Evolutionary conservation across 345 rosid species (phyloP).

Genomic region (Cardamine resedifolia): DNA sequence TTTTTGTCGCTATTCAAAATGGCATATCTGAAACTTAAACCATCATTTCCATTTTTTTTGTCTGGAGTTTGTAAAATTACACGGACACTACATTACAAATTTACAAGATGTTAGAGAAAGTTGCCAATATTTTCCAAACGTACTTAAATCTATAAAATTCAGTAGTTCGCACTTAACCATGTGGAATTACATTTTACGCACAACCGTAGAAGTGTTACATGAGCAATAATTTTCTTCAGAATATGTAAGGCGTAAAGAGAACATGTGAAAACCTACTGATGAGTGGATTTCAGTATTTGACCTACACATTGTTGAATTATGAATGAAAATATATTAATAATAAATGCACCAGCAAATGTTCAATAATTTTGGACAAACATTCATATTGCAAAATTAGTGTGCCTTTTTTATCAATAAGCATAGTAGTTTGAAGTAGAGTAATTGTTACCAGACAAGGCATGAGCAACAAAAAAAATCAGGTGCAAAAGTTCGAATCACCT

Average conservation of each 20-base stretch:
- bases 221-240: background rate
- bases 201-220: background rate
- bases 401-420: background rate
- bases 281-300: background rate
- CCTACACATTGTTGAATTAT: background rate
- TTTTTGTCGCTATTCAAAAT: too few relatives aligned
- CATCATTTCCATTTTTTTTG: too few relatives aligned
- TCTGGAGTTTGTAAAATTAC: too few relatives aligned
- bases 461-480: slow-evolving; percentile 20
- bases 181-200: background rate
- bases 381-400: background rate
- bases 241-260: background rate
- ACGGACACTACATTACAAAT: too few relatives aligned
- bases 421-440: background rate
- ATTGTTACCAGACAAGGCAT: background rate
- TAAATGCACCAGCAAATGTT: slow-evolving; percentile 9
- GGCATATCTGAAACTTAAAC: too few relatives aligned
- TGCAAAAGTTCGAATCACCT: slow-evolving; percentile 5
- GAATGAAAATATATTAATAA: background rate
- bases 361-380: slow-evolving; percentile 17
- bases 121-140: background rate
- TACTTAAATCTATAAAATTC: background rate
- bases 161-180: background rate
- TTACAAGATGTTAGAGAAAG: background rate
- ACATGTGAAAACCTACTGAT: background rate